Percentiles rank a stretch among this genome's conserved stretches.
These are phyloP conservation scores for Hymenoscyphus albidus DNA, from an alignment of 2,329 filamentous ascomycete genomes.

Conservation along the genomic window DNA sequence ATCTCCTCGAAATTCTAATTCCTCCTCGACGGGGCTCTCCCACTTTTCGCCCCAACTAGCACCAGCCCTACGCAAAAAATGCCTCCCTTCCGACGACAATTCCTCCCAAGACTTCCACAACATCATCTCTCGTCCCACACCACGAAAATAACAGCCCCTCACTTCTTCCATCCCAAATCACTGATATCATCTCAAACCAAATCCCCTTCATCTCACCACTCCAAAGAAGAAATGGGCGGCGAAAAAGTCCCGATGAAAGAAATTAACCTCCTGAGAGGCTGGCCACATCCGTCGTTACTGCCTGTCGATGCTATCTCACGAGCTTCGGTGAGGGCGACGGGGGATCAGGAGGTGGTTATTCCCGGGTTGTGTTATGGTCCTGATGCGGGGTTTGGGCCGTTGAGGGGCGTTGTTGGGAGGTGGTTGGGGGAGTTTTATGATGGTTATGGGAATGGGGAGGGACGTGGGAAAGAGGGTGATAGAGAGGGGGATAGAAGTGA, in stretches of 20 bases:
- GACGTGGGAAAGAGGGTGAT: conserved; percentile 56
- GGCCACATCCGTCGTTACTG: conserved; percentile 49
- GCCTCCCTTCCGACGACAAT: neutral
- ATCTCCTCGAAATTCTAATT: no score
- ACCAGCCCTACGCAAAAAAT: neutral
- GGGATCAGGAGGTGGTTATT: conserved; percentile 53
- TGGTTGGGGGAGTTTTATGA: conserved; percentile 61
- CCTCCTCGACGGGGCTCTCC: neutral
- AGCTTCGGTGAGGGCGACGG: conserved; percentile 54
- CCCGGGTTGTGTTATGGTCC: conserved; percentile 76
- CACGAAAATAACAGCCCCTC: neutral
- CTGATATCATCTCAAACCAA: no score
- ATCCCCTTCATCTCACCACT: no score
- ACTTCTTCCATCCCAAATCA: no score
- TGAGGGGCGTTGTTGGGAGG: conserved; percentile 62
- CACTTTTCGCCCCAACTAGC: neutral
- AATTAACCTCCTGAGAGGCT: conserved; percentile 66
- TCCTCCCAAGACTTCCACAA: neutral
- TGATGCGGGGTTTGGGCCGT: conserved; percentile 67
- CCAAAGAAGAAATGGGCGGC: conserved; percentile 2
- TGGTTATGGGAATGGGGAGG: conserved; percentile 30
- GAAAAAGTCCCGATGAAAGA: conserved; percentile 17
- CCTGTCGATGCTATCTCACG: conserved; percentile 36
- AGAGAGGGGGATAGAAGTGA: conserved; percentile 60
- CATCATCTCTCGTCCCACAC: neutral